A percentile compares a stretch with the other conserved stretches of the same genome.
Evolutionary conservation across 768 basidiomycete species (phyloP).

Genomic region (Cystoderma amianthinum): DNA sequence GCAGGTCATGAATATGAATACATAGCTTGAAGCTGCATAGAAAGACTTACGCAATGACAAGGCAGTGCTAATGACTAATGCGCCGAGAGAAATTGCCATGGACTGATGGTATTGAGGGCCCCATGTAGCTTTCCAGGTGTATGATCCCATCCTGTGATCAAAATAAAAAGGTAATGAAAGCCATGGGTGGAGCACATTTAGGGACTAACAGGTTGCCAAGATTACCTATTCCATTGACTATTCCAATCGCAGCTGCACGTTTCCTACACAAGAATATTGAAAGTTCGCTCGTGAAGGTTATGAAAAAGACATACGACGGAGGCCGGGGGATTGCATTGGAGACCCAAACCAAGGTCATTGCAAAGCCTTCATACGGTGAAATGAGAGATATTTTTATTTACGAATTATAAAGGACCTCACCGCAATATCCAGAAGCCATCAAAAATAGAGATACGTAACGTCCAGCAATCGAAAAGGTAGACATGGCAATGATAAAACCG

Average conservation of each 20-base stretch:
- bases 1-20: not conserved
- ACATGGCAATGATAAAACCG: conserved; percentile 54
- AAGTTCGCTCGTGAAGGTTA: not conserved
- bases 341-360: conserved; percentile 54
- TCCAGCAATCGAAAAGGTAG: conserved; percentile 41
- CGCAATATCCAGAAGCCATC: conserved; percentile 50
- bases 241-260: conserved; percentile 50
- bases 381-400: too few relatives aligned
- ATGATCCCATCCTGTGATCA: conserved; percentile 45
- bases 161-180: not conserved
- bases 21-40: conserved; percentile 1
- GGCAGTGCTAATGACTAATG: conserved; percentile 24
- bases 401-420: conserved; percentile 10
- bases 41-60: conserved; percentile 20
- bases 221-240: conserved; percentile 54
- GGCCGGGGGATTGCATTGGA: conserved; percentile 55
- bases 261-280: conserved; percentile 20
- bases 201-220: conserved; percentile 44
- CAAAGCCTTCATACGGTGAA: conserved; percentile 24
- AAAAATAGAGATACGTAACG: conserved; percentile 60
- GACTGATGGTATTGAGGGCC: conserved; percentile 56
- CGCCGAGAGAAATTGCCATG: conserved; percentile 41
- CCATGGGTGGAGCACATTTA: not conserved
- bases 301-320: conserved; percentile 31
- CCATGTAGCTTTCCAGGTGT: conserved; percentile 57